These are phyloP conservation scores for Phylloporus arenicola DNA, from an alignment of 768 basidiomycete species.

Conservation along the genomic window DNA sequence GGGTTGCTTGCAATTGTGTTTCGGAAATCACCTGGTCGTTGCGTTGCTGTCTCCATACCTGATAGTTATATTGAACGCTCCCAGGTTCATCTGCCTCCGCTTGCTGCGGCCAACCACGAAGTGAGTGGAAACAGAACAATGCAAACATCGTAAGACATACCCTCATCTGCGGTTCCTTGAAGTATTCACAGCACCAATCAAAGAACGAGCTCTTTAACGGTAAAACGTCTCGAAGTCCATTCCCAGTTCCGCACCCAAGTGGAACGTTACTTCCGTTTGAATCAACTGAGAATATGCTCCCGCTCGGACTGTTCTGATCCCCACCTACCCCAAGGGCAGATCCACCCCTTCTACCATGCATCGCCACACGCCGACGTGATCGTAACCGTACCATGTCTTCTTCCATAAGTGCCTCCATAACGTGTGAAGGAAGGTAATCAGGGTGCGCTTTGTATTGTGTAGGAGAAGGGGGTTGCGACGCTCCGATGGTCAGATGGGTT, in stretches of 20 bases:
- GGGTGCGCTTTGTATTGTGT: slow-evolving; percentile 33
- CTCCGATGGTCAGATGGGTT: slow-evolving; percentile 18
- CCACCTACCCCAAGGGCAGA: slow-evolving; percentile 35
- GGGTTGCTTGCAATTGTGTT: slow-evolving; percentile 62
- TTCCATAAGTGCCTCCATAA: slow-evolving; percentile 85
- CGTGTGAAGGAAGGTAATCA: slow-evolving; percentile 67
- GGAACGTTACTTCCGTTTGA: slow-evolving; percentile 64
- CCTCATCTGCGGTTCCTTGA: slow-evolving; percentile 98
- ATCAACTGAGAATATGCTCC: slow-evolving; percentile 74
- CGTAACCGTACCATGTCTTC: slow-evolving; percentile 91
- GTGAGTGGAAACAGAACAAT: slow-evolving; percentile 6
- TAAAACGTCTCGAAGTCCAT: slow-evolving; percentile 76
- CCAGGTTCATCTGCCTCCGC: slow-evolving; percentile 95
- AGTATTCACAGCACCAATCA: slow-evolving; percentile 96
- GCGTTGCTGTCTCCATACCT: slow-evolving; percentile 88
- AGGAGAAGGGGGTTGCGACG: slow-evolving; percentile 29
- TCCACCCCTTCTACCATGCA: slow-evolving; percentile 40
- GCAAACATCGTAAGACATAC: slow-evolving; percentile 40
- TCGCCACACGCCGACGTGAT: slow-evolving; percentile 49
- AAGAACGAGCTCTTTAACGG: slow-evolving; percentile 90
- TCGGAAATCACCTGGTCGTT: slow-evolving; percentile 76
- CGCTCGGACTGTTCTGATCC: slow-evolving; percentile 60
- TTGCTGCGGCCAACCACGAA: slow-evolving; percentile 49
- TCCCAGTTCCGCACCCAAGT: slow-evolving; percentile 72
- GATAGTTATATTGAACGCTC: slow-evolving; percentile 88